Conservation (phyloP, 805 yeast genomes). For the Candida boleticola region DNA sequence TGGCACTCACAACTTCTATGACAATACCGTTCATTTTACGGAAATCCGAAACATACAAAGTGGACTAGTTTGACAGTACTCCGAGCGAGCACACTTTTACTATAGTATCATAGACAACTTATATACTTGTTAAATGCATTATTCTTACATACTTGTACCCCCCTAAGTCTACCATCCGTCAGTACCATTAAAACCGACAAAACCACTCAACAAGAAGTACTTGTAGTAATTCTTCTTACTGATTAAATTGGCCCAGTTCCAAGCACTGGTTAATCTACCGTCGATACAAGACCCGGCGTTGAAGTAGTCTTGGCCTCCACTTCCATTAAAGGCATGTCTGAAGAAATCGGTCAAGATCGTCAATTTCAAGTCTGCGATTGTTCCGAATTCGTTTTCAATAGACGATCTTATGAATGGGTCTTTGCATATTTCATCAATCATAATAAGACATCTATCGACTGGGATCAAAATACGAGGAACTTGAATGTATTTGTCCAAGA, state of each 20-base stretch:
- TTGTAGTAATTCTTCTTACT: slow-evolving; percentile 62
- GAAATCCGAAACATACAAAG: slow-evolving; percentile 1
- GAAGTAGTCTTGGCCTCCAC: slow-evolving; percentile 81
- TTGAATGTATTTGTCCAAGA: slow-evolving; percentile 76
- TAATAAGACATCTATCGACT: slow-evolving; percentile 55
- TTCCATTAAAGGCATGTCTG: slow-evolving; percentile 67
- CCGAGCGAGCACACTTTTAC: too few species aligned
- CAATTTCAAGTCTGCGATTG: slow-evolving; percentile 51
- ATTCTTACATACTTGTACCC: too few species aligned
- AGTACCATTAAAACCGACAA: slow-evolving; percentile 71
- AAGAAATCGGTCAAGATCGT: slow-evolving; percentile 50
- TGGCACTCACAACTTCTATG: slow-evolving; percentile 23
- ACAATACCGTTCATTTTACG: background rate
- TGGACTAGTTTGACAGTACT: too few species aligned
- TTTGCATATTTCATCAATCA: slow-evolving; percentile 51
- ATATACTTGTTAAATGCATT: too few species aligned
- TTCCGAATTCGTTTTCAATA: slow-evolving; percentile 57
- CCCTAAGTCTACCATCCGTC: slow-evolving; percentile 56
- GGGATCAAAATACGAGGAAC: slow-evolving; percentile 78
- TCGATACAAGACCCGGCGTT: slow-evolving; percentile 85
- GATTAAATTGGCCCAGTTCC: slow-evolving; percentile 78
- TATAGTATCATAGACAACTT: too few species aligned
- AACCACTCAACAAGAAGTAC: slow-evolving; percentile 64
- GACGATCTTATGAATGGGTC: slow-evolving; percentile 50
- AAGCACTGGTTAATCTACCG: slow-evolving; percentile 76